phyloP scores from a whole-genome alignment of 192 early-diverging fungal species.

The Entomortierella chlamydospora region DNA sequence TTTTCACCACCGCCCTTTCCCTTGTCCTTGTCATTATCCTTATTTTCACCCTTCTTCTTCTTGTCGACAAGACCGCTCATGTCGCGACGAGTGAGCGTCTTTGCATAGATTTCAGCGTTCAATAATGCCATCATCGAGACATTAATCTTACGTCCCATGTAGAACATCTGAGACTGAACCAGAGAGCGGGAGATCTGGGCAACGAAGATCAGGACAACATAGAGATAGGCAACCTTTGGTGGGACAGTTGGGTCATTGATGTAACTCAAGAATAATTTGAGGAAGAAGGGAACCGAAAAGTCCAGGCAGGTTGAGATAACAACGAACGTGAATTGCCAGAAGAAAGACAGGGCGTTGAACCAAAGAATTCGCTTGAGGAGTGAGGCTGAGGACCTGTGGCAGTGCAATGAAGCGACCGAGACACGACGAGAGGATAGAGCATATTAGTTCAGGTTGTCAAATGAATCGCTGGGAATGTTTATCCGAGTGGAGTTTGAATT shows the following conservation, averaged over 20 bases:
- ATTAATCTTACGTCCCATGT: conserved; percentile 62
- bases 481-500: conserved; percentile 1
- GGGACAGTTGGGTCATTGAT: conserved; percentile 64
- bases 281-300: conserved; percentile 66
- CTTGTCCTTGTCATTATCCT: neutral
- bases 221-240: conserved; percentile 51
- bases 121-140: conserved; percentile 63
- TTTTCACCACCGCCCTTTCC: conserved; percentile 31
- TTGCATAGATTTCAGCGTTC: conserved; percentile 73
- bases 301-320: conserved; percentile 67
- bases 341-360: conserved; percentile 48
- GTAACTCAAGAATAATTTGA: conserved; percentile 65
- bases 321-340: conserved; percentile 71
- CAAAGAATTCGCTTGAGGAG: conserved; percentile 41
- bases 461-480: too few relatives aligned
- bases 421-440: neutral
- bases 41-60: conserved; percentile 25
- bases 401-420: neutral
- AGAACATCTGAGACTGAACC: conserved; percentile 56
- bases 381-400: conserved; percentile 15
- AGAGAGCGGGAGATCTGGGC: conserved; percentile 49
- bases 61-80: conserved; percentile 56
- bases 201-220: conserved; percentile 55
- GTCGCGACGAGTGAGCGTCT: conserved; percentile 67
- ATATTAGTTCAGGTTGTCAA: too few relatives aligned